Percentiles rank a stretch among this genome's conserved stretches.
Evolutionary conservation across 257 asterid species (phyloP).

Genomic region (Solanum sitiens): DNA sequence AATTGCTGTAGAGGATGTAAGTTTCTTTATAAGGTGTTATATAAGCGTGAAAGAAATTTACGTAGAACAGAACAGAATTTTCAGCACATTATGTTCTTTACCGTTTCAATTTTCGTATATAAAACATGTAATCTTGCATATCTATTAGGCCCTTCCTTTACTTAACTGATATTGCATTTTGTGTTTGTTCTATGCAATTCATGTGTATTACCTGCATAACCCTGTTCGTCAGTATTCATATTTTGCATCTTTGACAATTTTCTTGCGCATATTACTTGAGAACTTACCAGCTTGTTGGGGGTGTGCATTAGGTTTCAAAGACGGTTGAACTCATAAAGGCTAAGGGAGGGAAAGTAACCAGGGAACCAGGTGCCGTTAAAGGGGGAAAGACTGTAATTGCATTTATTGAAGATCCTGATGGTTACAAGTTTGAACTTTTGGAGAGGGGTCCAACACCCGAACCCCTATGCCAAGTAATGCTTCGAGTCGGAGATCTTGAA

Average conservation of each 20-base stretch:
- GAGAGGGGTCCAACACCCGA: constrained; percentile 98
- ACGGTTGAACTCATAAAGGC: constrained; percentile 85
- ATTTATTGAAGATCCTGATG: constrained; percentile 95
- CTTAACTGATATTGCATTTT: not conserved
- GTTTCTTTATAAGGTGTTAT: constrained; percentile 5
- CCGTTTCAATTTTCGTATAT: not conserved
- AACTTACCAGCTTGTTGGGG: not conserved
- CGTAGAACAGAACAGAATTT: not conserved
- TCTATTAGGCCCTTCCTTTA: not conserved
- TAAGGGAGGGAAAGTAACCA: constrained; percentile 89
- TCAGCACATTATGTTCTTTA: not conserved
- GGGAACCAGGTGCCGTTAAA: constrained; percentile 99
- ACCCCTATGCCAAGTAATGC: constrained; percentile 97
- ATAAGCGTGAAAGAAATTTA: not conserved
- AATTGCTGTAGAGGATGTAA: constrained; percentile 95
- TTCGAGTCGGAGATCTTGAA: constrained; percentile 95
- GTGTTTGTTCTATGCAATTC: not conserved
- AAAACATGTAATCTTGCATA: not conserved
- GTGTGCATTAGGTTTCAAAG: constrained; percentile 53
- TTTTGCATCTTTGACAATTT: not conserved
- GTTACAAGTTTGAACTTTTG: constrained; percentile 92
- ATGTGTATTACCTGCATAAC: not conserved
- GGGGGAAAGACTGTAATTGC: constrained; percentile 96
- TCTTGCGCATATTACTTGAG: not conserved
- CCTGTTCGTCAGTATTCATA: not conserved